Base-by-base conservation (phyloP, 1,284 basidiomycete species). In the Xerocomus alliaceus region DNA sequence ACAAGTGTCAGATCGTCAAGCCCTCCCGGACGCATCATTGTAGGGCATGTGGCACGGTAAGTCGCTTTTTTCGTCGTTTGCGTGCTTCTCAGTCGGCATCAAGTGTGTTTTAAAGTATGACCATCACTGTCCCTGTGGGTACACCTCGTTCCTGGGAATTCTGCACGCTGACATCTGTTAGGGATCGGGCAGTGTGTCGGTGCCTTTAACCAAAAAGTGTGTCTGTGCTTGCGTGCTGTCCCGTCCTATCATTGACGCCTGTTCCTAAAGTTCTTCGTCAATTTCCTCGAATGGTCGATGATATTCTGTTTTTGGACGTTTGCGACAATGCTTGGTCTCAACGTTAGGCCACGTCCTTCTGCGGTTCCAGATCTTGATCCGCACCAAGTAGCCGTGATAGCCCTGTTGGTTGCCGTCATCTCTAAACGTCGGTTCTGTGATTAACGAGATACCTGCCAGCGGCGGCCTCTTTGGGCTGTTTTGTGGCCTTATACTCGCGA, bases 151-250 rank as follows among this genome's bases (percentile, higher is more conserved):
- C 15, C 10, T 60, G 37, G 31, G 39, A 34, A 20, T 13, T 20
- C 29, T 6, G 34, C 22, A 50, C 2, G n/a, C 28, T 54, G 15
- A 79, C 78, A 47, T 45, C 28, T 48, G 56, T 46, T 37, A 84
- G 83, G 88, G 88, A 82, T 90, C 35, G 88, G 87, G 41, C 86
- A 87, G 54, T 90, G 89, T 62, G 87, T 90, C 15, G 89, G 88
- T 15, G 88, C 87, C 17, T 80, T 79, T 47, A 90, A 90, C 71
- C 84, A 89, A 66, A 87, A 85, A 68, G 82, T 81, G 32, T n/a
- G 74, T 57, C 20, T 34, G 24, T 50, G 44, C 10, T 1, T 44
- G 5, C 8, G 0, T 24, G 7, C 24, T 29, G 12, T 37, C 7
- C 56, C 15, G 32, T 39, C 34, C 22, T 55, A 34, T 46, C 41